Evolutionary conservation across 768 basidiomycete genomes (phyloP), one percentile per base, ranked within the genome.

Genomic region (Xerocomellus intermedius): DNA sequence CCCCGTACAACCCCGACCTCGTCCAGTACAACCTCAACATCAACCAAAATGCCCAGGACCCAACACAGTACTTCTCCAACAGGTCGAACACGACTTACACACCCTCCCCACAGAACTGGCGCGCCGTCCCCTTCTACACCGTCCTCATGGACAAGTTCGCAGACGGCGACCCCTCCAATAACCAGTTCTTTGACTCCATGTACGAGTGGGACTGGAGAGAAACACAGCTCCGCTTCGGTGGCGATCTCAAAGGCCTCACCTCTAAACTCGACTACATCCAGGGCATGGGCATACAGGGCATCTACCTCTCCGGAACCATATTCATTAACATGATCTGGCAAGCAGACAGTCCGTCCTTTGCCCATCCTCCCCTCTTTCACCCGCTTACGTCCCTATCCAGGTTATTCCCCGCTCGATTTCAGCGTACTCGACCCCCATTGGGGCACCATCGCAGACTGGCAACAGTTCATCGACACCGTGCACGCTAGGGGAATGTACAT

Each of bases 301-400:
- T 97, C 63, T 97, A 92, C 75, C 89, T 96, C 69, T 92, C 94
- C 22, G 94, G 94, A 49, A 97, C 94, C 2, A 84, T 87, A 49
- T 97, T 93, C 72, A 57, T 97, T 57, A 96, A 96, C 79, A 94
- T 94, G 94, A 73, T 92, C n/a, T 96, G 94, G 94, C 88, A 94
- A 67, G 89, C 92, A 4, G 94, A 96, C 81, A 93, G 94, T 94
- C 50, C 67, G 92, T 82, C 26, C 41, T 47, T 35, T 19, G n/a
- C 35, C 36, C 42, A 13, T 50, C 41, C 1, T 14, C 32, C 12
- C 12, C 3, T 7, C 28, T 38, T 42, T 38, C 37, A 28, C 49
- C 26, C 7, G 59, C 54, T 52, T 28, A 44, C 36, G 10, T 45
- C 43, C 42, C 8, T n/a, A 4, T 37, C 1, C 7, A 63, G 93